Evolutionary conservation across 192 early-diverging fungal species (phyloP).

Genomic region (Linderina pennispora): DNA sequence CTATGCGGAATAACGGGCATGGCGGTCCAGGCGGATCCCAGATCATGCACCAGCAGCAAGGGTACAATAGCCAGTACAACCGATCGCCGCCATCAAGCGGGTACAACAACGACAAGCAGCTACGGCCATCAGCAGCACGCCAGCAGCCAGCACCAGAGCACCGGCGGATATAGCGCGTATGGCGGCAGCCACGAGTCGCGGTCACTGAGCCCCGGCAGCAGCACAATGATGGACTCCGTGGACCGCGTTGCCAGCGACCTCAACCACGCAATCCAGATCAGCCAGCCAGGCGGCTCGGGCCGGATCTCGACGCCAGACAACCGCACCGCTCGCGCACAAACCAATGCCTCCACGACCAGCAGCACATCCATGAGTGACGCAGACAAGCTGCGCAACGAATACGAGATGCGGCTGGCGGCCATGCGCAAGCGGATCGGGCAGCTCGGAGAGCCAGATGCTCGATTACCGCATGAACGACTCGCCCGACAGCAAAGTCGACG

Average conservation of each 20-base stretch:
- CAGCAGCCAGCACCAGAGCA: slow-evolving; percentile 6
- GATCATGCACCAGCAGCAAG: no score
- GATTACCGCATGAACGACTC: slow-evolving; percentile 38
- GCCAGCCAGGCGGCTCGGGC: slow-evolving; percentile 9
- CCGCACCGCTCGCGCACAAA: no score
- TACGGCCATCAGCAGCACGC: no score
- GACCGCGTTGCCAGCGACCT: slow-evolving; percentile 20
- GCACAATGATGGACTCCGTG: slow-evolving; percentile 14
- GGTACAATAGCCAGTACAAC: slow-evolving; percentile 3
- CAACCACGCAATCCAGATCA: slow-evolving; percentile 16
- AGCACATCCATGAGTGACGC: slow-evolving; percentile 34
- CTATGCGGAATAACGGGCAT: no score
- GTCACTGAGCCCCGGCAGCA: no score
- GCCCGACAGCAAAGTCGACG: slow-evolving; percentile 21
- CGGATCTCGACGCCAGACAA: slow-evolving; percentile 17
- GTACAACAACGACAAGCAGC: no score
- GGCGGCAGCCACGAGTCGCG: slow-evolving; percentile 1
- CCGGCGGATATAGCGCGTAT: slow-evolving; percentile 2
- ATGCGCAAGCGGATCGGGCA: slow-evolving; percentile 63
- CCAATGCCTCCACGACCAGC: no score
- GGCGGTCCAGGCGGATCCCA: no score
- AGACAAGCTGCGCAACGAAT: slow-evolving; percentile 51
- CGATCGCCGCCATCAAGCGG: no score
- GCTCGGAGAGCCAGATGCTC: slow-evolving; percentile 56
- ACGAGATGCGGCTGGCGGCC: slow-evolving; percentile 54